Conservation (phyloP, 2,329 filamentous ascomycete species). For the Talaromyces sp. region DNA sequence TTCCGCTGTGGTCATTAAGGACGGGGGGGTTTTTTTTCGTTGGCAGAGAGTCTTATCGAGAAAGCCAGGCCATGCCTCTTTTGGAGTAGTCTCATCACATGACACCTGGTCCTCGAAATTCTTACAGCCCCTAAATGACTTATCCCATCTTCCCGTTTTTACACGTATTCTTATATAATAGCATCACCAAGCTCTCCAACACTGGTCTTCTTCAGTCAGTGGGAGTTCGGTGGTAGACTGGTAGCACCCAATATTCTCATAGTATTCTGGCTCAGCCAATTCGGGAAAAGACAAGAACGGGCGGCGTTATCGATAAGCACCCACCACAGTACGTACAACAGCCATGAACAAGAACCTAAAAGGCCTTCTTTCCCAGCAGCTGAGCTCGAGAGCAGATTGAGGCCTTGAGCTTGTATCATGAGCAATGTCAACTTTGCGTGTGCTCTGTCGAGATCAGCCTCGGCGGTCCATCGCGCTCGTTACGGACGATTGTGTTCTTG, state of each 20-base stretch:
- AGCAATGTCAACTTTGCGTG: slow-evolving; percentile 61
- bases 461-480: slow-evolving; percentile 84
- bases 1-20: too few relatives aligned
- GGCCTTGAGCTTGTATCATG: neutral
- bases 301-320: slow-evolving; percentile 7
- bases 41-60: neutral
- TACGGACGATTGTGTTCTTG: slow-evolving; percentile 53
- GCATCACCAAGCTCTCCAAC: too few relatives aligned
- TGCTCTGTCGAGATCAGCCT: slow-evolving; percentile 82
- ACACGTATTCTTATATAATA: neutral
- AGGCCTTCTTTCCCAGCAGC: neutral
- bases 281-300: neutral
- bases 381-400: neutral
- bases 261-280: neutral
- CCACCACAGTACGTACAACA: neutral
- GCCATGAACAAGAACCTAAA: neutral
- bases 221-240: neutral
- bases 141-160: neutral
- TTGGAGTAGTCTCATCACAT: slow-evolving; percentile 2
- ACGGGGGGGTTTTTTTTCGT: neutral
- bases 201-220: neutral
- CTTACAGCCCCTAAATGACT: neutral
- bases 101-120: neutral
- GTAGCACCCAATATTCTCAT: neutral
- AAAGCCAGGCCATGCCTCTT: neutral